Base-by-base conservation (phyloP, 148 eudicot genomes). In the Fagopyrum tataricum region DNA sequence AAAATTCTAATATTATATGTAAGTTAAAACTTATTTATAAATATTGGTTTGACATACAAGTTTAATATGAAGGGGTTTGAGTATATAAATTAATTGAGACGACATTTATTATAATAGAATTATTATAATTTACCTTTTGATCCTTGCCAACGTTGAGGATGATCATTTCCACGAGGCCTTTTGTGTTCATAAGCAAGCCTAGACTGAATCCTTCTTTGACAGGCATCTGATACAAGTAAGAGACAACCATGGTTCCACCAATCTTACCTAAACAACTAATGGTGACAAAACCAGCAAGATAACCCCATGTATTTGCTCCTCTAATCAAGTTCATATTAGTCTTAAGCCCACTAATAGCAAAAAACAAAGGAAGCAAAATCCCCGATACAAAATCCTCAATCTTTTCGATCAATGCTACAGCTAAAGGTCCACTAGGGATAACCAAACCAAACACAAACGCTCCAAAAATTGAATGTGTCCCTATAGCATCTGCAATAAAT, bases 81-180 rank as follows among this genome's bases (percentile, higher is more conserved):
- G n/a, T n/a, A n/a, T n/a, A n/a, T n/a, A n/a, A n/a, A n/a, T n/a
- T n/a, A n/a, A n/a, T n/a, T n/a, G n/a, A n/a, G n/a, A n/a, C n/a
- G n/a, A n/a, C n/a, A n/a, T n/a, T n/a, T n/a, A n/a, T n/a, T n/a
- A n/a, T n/a, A n/a, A n/a, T n/a, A n/a, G n/a, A n/a, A n/a, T n/a
- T n/a, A n/a, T n/a, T n/a, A n/a, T n/a, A 21, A 24, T 11, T 3
- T 4, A 92, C 98, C 91, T 88, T 87, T 84, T 90, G 93, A 74
- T 95, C 99, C 81, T 80, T 92, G 13, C 99, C 97, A 18, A 95
- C 93, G 70, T 95, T 95, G n/a, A 95, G 86, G 72, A 95, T 85
- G 39, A 95, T 90, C 91, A 95, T 91, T 70, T 95, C 99, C 14
- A 95, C 92, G 12, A 95, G 94, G 42, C 99, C 99, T 73, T 95